Percentiles rank a stretch among this genome's conserved stretches.
phyloP scores from a whole-genome alignment of 352 stramenopile genomes.

The Phytophthora hybrid region DNA sequence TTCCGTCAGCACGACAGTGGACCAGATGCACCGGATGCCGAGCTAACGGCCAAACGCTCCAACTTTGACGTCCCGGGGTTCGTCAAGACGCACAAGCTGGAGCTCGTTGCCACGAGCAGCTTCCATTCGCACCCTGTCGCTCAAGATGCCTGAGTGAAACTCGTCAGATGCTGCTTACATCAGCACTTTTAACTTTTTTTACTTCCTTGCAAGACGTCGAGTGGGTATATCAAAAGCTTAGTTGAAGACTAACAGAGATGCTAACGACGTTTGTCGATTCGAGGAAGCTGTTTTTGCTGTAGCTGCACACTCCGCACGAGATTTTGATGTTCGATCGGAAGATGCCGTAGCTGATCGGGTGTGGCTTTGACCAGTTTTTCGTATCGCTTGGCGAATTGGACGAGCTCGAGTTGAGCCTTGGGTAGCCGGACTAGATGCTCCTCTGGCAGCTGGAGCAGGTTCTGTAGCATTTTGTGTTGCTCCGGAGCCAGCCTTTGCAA shows the following conservation, averaged over 20 bases:
- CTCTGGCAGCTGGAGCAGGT: slow-evolving; percentile 46
- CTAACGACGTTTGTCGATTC: slow-evolving; percentile 16
- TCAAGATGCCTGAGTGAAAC: slow-evolving; percentile 24
- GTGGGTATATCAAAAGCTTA: background rate
- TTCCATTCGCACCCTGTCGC: slow-evolving; percentile 55
- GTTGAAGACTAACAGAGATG: background rate
- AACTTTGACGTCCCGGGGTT: slow-evolving; percentile 66
- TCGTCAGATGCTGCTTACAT: background rate
- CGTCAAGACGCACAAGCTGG: slow-evolving; percentile 39
- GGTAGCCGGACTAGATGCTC: slow-evolving; percentile 49
- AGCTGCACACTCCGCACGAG: slow-evolving; percentile 50
- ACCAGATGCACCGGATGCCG: slow-evolving; percentile 18
- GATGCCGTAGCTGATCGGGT: slow-evolving; percentile 37
- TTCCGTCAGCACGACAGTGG: slow-evolving; percentile 43
- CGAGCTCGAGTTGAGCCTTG: slow-evolving; percentile 49
- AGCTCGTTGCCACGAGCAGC: slow-evolving; percentile 38
- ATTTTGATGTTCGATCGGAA: slow-evolving; percentile 52
- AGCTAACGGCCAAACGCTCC: slow-evolving; percentile 42
- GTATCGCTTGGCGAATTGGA: slow-evolving; percentile 66
- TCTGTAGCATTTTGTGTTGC: slow-evolving; percentile 54
- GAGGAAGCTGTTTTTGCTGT: slow-evolving; percentile 16
- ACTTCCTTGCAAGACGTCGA: background rate
- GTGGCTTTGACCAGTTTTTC: slow-evolving; percentile 50
- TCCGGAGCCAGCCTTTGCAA: slow-evolving; percentile 35
- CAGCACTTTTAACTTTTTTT: slow-evolving; percentile 1